phyloP scores from a whole-genome alignment of 805 yeast species.

The Lachancea mirantina region DNA sequence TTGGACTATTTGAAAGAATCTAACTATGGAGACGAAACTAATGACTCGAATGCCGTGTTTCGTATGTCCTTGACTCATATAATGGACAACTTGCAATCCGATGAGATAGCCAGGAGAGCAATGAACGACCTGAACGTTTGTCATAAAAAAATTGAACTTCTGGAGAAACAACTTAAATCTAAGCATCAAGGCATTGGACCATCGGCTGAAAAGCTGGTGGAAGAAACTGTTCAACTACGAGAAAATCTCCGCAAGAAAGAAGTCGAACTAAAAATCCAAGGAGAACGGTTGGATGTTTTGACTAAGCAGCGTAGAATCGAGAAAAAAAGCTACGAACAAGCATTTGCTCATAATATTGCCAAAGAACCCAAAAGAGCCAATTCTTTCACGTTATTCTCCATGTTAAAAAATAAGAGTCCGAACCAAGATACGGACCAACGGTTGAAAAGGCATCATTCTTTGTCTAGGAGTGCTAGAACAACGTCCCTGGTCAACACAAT shows the following conservation, averaged over 20 bases:
- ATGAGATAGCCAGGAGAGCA: conserved; percentile 78
- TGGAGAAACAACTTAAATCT: conserved; percentile 48
- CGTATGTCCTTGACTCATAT: conserved; percentile 72
- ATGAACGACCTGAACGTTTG: conserved; percentile 48
- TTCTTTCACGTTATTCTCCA: conserved; percentile 15
- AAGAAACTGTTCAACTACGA: conserved; percentile 59
- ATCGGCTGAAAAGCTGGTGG: conserved; percentile 46
- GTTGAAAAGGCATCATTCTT: not conserved
- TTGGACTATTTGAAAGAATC: conserved; percentile 60
- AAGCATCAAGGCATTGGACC: conserved; percentile 65
- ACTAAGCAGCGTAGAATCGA: conserved; percentile 39
- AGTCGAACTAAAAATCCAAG: conserved; percentile 49
- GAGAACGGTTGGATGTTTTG: conserved; percentile 52
- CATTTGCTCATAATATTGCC: conserved; percentile 13
- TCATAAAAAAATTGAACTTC: conserved; percentile 44
- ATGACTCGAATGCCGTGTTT: conserved; percentile 50
- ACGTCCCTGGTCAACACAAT: conserved; percentile 10
- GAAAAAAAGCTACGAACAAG: conserved; percentile 17
- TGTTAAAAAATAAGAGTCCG: conserved; percentile 9
- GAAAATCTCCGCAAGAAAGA: conserved; percentile 51
- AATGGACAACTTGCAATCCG: conserved; percentile 68
- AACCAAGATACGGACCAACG: not conserved
- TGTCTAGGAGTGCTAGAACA: conserved; percentile 19
- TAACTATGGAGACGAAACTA: conserved; percentile 44
- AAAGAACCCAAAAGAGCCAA: conserved; percentile 9